Conservation (phyloP, 2,329 filamentous ascomycete species). For the Neofusicoccum sp. region DNA sequence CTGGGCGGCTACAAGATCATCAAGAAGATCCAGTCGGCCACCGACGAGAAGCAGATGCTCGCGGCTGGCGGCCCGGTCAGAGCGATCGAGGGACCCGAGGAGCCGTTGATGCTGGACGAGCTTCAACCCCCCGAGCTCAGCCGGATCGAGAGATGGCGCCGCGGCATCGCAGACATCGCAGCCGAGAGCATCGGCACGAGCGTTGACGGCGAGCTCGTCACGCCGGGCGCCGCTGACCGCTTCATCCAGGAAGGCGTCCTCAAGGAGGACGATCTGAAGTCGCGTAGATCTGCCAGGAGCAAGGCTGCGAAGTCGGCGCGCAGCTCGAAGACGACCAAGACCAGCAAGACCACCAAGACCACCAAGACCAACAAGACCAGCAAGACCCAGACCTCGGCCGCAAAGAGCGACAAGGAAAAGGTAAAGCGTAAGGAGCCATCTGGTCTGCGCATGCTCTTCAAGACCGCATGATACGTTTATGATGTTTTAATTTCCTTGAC, state of each 20-base stretch:
- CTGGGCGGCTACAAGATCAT: conserved; percentile 98
- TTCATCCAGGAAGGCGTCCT: conserved; percentile 50
- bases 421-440: conserved; percentile 46
- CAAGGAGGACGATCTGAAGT: conserved; percentile 52
- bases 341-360: conserved; percentile 28
- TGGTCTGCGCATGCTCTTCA: conserved; percentile 46
- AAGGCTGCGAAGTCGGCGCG: conserved; percentile 31
- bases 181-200: conserved; percentile 59
- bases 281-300: conserved; percentile 34
- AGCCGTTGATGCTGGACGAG: conserved; percentile 52
- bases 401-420: conserved; percentile 35
- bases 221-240: conserved; percentile 55
- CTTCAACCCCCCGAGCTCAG: conserved; percentile 60
- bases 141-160: conserved; percentile 64
- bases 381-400: not conserved
- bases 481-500: not conserved
- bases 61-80: conserved; percentile 26
- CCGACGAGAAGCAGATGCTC: conserved; percentile 36
- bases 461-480: conserved; percentile 13
- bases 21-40: conserved; percentile 70
- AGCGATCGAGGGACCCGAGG: conserved; percentile 29
- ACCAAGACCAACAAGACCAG: conserved; percentile 31
- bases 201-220: conserved; percentile 68
- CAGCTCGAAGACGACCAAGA: conserved; percentile 28
- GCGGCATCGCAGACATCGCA: conserved; percentile 63